Percentiles rank a stretch among this genome's conserved stretches.
phyloP scores from a whole-genome alignment of 2,329 filamentous ascomycete genomes.

The Scopulariopsis brevicaulis region DNA sequence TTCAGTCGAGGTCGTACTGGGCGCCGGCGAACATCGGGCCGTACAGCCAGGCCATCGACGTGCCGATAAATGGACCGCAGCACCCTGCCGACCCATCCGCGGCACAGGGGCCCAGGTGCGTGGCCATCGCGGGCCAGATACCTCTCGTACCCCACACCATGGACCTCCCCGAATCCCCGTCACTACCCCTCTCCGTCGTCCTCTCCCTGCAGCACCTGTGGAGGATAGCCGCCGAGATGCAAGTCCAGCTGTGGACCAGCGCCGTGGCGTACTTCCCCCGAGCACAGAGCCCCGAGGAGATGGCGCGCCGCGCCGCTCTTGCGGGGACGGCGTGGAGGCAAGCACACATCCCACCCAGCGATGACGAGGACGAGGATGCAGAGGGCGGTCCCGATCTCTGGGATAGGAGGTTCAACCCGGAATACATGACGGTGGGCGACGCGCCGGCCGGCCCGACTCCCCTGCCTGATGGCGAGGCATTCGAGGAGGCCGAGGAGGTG shows the following conservation, averaged over 20 bases:
- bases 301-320: slow-evolving; percentile 24
- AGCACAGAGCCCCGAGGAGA: slow-evolving; percentile 13
- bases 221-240: slow-evolving; percentile 64
- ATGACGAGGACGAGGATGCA: slow-evolving; percentile 37
- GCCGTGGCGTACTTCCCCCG: slow-evolving; percentile 62
- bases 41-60: slow-evolving; percentile 77
- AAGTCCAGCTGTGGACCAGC: slow-evolving; percentile 63
- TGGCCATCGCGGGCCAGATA: slow-evolving; percentile 83
- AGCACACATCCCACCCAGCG: slow-evolving; percentile 24
- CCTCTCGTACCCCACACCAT: slow-evolving; percentile 75
- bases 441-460: slow-evolving; percentile 12
- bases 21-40: slow-evolving; percentile 95
- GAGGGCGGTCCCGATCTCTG: slow-evolving; percentile 52
- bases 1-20: slow-evolving; percentile 93
- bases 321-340: slow-evolving; percentile 35
- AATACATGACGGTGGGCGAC: slow-evolving; percentile 29
- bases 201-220: slow-evolving; percentile 83
- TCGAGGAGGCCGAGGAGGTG: slow-evolving; percentile 24
- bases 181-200: slow-evolving; percentile 40
- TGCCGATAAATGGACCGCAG: slow-evolving; percentile 18
- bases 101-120: slow-evolving; percentile 17
- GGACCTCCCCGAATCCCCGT: slow-evolving; percentile 34
- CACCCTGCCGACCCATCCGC: background rate
- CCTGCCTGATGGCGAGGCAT: slow-evolving; percentile 39
- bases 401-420: slow-evolving; percentile 49